These are phyloP conservation scores for Suillus sp. DNA, from an alignment of 768 basidiomycete species.

Conservation along the genomic window DNA sequence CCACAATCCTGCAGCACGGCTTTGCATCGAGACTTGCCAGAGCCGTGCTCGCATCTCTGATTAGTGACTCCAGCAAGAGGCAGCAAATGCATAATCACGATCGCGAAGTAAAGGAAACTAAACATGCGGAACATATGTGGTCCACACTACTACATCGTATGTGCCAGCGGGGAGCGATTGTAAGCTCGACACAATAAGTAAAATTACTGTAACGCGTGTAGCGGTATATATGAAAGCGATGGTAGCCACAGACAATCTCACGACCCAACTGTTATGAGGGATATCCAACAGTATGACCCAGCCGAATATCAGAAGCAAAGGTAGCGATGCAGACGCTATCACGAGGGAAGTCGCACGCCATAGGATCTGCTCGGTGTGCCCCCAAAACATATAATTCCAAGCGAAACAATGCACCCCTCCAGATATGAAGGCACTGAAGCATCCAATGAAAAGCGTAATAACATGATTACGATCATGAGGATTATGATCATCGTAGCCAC, in stretches of 20 bases:
- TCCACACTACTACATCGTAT: constrained; percentile 23
- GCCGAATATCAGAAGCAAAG: not conserved
- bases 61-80: too few species aligned
- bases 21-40: too few species aligned
- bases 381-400: not conserved
- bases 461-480: not conserved
- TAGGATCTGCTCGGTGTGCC: not conserved
- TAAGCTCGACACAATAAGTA: constrained; percentile 15
- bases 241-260: not conserved
- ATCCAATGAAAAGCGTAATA: not conserved
- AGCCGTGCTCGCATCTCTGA: too few species aligned
- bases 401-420: not conserved
- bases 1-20: too few species aligned
- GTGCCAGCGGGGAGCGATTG: constrained; percentile 15
- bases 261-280: not conserved
- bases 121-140: constrained; percentile 15
- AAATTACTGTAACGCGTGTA: constrained; percentile 18
- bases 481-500: not conserved
- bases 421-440: not conserved
- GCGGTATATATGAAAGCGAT: constrained; percentile 11
- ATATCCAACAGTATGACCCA: not conserved
- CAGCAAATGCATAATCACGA: not conserved
- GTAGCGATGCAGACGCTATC: not conserved
- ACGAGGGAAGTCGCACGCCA: not conserved
- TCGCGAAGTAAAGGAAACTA: not conserved